Evolutionary conservation across 305 asterid species (phyloP).

Genomic region (Fraxinus platypoda): DNA sequence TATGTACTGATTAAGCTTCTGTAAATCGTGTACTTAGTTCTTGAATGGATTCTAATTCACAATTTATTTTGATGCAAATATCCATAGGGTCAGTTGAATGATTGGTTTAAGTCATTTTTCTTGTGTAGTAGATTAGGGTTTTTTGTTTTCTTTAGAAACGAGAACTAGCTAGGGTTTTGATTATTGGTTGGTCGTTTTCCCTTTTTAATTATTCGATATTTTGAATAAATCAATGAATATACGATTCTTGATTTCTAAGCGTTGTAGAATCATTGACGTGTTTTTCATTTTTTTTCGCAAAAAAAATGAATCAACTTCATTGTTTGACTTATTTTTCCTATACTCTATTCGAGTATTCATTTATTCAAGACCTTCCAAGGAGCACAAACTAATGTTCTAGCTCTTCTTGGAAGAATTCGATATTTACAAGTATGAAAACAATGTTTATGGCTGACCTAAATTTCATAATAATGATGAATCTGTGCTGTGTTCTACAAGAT

Average conservation of each 20-base stretch:
- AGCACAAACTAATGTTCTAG: background rate
- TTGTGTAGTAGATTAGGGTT: background rate
- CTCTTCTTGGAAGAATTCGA: background rate
- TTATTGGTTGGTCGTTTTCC: background rate
- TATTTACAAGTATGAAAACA: background rate
- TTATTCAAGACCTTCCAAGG: background rate
- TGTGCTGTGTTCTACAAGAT: background rate
- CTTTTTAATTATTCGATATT: background rate
- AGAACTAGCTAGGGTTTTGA: background rate
- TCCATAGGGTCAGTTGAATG: background rate
- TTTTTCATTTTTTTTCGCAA: background rate
- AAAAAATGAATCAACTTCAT: background rate
- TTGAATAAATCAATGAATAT: background rate
- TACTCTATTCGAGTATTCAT: background rate
- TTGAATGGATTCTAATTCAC: constrained; percentile 7
- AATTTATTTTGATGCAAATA: background rate
- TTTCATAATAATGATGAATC: background rate
- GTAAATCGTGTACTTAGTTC: background rate
- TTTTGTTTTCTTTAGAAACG: background rate
- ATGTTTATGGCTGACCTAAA: background rate
- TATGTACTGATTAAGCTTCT: background rate
- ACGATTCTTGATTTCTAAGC: background rate
- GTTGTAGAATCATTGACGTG: background rate
- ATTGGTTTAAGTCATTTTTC: background rate
- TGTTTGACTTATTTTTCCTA: background rate